Conservation (phyloP, 495 filamentous ascomycete genomes). For the Chaetomium fimeti region DNA sequence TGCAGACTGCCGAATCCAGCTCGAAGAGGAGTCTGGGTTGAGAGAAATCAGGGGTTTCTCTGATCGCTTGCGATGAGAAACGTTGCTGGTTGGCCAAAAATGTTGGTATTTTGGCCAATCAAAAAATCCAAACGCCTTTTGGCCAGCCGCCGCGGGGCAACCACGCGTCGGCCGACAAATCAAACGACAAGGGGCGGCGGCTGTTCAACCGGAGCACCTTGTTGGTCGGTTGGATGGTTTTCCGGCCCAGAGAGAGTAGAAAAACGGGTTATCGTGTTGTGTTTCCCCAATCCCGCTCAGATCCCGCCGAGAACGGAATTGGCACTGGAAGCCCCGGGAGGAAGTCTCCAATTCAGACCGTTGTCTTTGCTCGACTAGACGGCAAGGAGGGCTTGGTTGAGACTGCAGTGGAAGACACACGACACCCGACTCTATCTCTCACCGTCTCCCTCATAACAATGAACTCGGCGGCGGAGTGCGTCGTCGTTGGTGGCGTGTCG, state of each 20-base stretch:
- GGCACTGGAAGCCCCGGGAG: neutral
- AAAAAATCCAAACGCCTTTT: slow-evolving; percentile 23
- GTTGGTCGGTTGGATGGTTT: slow-evolving; percentile 8
- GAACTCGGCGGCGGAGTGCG: neutral
- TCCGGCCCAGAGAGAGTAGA: neutral
- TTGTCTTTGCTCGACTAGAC: too few species aligned
- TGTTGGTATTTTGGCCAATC: slow-evolving; percentile 29
- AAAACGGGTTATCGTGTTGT: slow-evolving; percentile 2
- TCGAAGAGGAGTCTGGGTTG: slow-evolving; percentile 1
- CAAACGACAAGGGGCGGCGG: slow-evolving; percentile 15
- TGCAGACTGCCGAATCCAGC: slow-evolving; percentile 6
- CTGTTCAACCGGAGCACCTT: slow-evolving; percentile 17
- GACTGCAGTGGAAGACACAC: too few species aligned
- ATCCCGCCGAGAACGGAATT: neutral
- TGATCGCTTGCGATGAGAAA: neutral
- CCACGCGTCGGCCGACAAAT: slow-evolving; percentile 25
- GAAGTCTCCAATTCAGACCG: too few species aligned
- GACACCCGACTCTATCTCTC: too few species aligned
- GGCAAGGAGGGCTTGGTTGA: too few species aligned
- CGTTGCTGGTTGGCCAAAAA: slow-evolving; percentile 28
- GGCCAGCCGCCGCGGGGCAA: slow-evolving; percentile 16
- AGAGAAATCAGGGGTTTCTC: slow-evolving; percentile 14
- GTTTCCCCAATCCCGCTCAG: neutral
- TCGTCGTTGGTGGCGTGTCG: neutral
- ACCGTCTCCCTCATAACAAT: too few species aligned